Base-by-base conservation (phyloP, 2,329 filamentous ascomycete species). In the Penicillium sp. region DNA sequence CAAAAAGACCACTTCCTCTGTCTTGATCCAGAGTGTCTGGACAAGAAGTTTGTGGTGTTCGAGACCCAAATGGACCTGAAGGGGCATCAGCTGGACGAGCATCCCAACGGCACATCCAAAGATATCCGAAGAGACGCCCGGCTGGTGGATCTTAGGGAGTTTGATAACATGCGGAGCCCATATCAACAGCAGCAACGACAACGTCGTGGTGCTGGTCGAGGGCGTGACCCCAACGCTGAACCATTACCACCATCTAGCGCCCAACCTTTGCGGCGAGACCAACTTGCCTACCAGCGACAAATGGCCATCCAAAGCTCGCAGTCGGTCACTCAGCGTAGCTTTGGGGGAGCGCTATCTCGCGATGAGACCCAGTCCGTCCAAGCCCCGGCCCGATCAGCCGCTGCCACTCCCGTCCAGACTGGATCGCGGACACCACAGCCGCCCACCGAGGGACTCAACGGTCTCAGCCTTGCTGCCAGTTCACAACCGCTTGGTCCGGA, bases 41-140 rank as follows among this genome's bases (percentile, higher is more conserved):
- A 97, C 63, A 96, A 96, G 81, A 97, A 96, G 69, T 96, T 97
- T 68, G 88, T 97, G 27, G 94, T 97, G 0, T 99, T 99, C 62
- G 90, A 90, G 49, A 92, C 91, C 0, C 90, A 96, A 65, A 86
- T 99, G 79, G 94, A 99, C 65, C 76, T 99, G 42, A 95, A 97
- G 70, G 94, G 88, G 3, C 94, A 99, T 73, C 90, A 95, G 69
- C 74, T 99, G 9, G 87, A 88, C 62, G 83, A 86, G 48, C 94
- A 99, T 67, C 90, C 86, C 0, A 84, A 86, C 61, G 83, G 86
- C 0, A 70, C 95, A 22, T 90, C 90, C 8, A 96, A 95, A 65
- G 88, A 92, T 60, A 85, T 88, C 2, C 80, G 91, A 50, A 81
- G 90, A 63, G 92, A 96, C 69, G 89, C 90, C 4, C 82, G 92